A percentile compares a stretch with the other conserved stretches of the same genome.
Conservation (phyloP, 257 asterid species). For the Forsythia viridissima region DNA sequence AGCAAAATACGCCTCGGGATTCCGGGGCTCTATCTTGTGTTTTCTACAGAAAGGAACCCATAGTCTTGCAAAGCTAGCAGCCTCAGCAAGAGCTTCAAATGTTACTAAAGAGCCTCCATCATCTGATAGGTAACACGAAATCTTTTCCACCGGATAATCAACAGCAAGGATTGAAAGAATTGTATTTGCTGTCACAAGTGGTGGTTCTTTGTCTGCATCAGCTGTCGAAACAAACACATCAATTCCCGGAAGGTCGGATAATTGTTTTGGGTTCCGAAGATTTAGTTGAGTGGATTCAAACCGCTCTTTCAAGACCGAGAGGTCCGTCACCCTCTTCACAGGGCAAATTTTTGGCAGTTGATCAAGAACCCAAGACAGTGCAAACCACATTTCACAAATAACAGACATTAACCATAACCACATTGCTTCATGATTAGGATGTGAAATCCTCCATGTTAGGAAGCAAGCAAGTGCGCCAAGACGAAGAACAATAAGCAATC, state of each 20-base stretch:
- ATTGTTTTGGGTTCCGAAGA: constrained; percentile 71
- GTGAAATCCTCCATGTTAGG: constrained; percentile 77
- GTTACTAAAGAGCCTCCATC: constrained; percentile 91
- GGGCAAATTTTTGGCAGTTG: constrained; percentile 91
- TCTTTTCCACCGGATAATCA: constrained; percentile 82
- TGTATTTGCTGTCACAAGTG: constrained; percentile 89
- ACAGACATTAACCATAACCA: constrained; percentile 96
- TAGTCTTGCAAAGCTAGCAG: constrained; percentile 76
- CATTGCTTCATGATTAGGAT: constrained; percentile 84
- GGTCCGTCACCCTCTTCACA: constrained; percentile 74
- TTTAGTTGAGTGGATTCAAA: constrained; percentile 76
- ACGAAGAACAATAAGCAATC: constrained; percentile 76
- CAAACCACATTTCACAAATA: constrained; percentile 90
- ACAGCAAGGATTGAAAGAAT: constrained; percentile 85
- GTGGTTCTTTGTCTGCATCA: constrained; percentile 83
- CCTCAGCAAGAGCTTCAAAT: constrained; percentile 90
- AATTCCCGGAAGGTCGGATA: constrained; percentile 86
- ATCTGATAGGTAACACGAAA: constrained; percentile 80
- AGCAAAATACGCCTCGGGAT: constrained; percentile 82
- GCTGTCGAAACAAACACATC: constrained; percentile 91
- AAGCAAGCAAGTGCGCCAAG: constrained; percentile 74
- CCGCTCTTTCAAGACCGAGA: constrained; percentile 67
- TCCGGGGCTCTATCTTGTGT: constrained; percentile 80
- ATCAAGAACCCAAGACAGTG: constrained; percentile 88
- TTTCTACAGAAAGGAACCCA: constrained; percentile 92